Percentiles rank a stretch among this genome's conserved stretches.
Evolutionary conservation across 2,329 filamentous ascomycete genomes (phyloP).

Genomic region (Aspergillus pseudotamarii): DNA sequence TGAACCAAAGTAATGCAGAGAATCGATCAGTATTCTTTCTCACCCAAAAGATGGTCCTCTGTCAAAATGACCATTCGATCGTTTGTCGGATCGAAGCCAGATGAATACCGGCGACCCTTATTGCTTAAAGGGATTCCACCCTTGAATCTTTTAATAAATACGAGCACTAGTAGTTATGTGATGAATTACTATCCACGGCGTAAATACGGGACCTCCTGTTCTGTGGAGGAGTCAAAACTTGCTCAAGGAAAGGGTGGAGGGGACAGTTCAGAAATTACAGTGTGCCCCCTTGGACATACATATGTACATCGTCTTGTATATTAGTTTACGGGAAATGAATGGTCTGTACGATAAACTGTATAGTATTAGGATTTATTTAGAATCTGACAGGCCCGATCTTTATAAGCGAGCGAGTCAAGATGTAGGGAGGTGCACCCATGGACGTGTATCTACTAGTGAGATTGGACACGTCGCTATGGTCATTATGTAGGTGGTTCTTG

Average conservation of each 20-base stretch:
- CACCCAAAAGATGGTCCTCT: not conserved
- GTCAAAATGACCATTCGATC: not conserved
- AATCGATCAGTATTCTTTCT: not conserved
- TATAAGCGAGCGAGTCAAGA: not conserved
- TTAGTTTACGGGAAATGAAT: not conserved
- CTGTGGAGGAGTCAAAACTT: not conserved
- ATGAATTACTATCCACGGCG: not conserved
- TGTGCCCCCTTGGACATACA: not conserved
- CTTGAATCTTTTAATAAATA: not conserved
- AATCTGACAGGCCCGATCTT: conserved; percentile 1
- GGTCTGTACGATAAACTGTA: not conserved
- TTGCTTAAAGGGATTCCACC: not conserved
- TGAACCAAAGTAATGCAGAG: conserved; percentile 5
- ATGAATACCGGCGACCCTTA: not conserved
- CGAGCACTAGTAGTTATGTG: not conserved
- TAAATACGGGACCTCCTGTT: not conserved
- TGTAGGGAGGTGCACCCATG: not conserved
- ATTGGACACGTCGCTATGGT: conserved; percentile 4
- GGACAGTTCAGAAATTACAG: not conserved
- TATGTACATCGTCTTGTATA: conserved; percentile 3
- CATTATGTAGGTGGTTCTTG: not conserved
- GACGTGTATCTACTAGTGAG: not conserved
- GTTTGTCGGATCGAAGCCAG: not conserved
- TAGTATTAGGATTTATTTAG: not conserved
- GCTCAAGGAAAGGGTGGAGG: not conserved